Evolutionary conservation across 176 grass and related monocot species (phyloP), one percentile per base, ranked within the genome.

Genomic region (Aegilops longissima): DNA sequence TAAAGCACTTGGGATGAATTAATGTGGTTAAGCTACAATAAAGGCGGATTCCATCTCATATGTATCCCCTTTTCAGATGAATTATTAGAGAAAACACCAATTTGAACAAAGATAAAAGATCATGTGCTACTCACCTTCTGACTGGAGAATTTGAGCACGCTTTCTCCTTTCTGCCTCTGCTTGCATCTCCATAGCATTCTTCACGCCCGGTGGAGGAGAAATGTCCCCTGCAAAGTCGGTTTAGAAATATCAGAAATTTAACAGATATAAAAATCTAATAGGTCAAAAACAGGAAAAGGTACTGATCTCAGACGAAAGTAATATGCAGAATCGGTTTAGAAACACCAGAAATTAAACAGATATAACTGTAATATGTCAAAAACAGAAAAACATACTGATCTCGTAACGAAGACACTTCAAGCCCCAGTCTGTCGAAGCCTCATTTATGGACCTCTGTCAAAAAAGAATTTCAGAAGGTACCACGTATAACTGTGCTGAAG

Each of bases 151-250:
- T 84, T 98, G 97, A 35, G 95, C 95, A 58, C 97, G 92, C 6
- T 96, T 98, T 85, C 69, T 98, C 87, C 97, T 96, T 84, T 98
- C 97, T 78, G 97, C 97, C 88, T 98, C 97, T 16, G 92, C 97
- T 76, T 98, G 97, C 97, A 98, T 98, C 77, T 98, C 97, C 97
- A 98, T 98, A 86, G 97, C 97, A 56, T 72, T 87, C 85, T 90
- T 96, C 39, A 98, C 91, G 8, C 93, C 97, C 31, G 78, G 67
- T 76, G 97, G 97, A 63, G 97, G 97, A 73, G 88, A 91, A 83
- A 98, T 98, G 77, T 98, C 97, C 97, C 93, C 95, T 98, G 54
- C 36, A 82, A 30, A 69, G 5, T 61, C 61, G 61, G 86, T 44
- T 80, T 69, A 42, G 44, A 67, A 84, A 81, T 29, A 88, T 84